Base-by-base conservation (phyloP, 2,329 filamentous ascomycete genomes). In the Tympanopsis confertula region DNA sequence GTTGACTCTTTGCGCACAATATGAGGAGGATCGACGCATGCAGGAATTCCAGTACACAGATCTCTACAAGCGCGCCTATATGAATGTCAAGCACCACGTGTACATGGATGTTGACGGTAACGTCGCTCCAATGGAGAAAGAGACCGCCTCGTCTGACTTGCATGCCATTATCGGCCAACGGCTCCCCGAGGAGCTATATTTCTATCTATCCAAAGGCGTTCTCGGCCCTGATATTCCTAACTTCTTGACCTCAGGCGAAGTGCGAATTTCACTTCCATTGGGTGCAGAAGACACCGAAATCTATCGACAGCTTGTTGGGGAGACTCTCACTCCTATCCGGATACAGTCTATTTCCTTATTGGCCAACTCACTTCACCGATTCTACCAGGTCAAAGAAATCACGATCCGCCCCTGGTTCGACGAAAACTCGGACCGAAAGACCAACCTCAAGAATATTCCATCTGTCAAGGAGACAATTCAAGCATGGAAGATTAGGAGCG, bases 131-230 rank as follows among this genome's bases (percentile, higher is more conserved):
- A 57, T 75, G 46, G 66, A 74, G 42, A 55, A 63, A 18, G 65
- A 66, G 19, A 59, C 68, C 38, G 65, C 68, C 13, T 70, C 78
- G 2, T 67, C 66, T 35, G 75, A 82, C 47, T 60, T 76, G 36
- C 75, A 81, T 46, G 71, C 76, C 41, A 70, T 80, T 48, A 68
- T 81, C 46, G 74, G 74, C 7, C 71, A 75, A 45, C 67, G 74
- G 4, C 60, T 82, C 3, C 75, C 78, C 1, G 74, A 81, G 41
- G 78, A 82, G 51, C 59, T 82, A 5, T 77, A 77, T 49, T 73
- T 71, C 50, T 82, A 82, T 51, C 58, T 81, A 20, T 74, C 73
- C 1, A 68, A 65, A 44, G 78, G 75, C 20, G 54, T 81, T 20
- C 60, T 81, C 39, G 69, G 71, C 14, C 57, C 76, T 4, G 66